Evolutionary conservation across 257 asterid species (phyloP).

Genomic region (Misopates orontium): DNA sequence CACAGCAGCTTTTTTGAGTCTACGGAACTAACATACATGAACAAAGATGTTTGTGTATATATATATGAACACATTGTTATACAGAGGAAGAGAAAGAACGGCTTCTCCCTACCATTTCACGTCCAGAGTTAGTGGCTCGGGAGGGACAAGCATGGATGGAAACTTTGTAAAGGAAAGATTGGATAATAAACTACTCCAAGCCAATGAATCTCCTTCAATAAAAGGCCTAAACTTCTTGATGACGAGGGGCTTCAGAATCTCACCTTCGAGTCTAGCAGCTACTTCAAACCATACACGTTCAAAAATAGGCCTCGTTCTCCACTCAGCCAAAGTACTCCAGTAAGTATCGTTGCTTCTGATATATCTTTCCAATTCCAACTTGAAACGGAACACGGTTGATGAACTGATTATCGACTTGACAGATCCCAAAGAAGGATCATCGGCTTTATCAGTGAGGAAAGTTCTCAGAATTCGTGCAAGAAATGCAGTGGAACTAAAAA

Average conservation of each 20-base stretch:
- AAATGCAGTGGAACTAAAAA: constrained; percentile 39
- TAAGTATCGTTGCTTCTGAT: constrained; percentile 52
- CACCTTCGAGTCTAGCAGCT: constrained; percentile 58
- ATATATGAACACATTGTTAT: constrained; percentile 22
- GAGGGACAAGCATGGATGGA: constrained; percentile 66
- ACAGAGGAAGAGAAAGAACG: neutral
- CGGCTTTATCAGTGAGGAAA: constrained; percentile 35
- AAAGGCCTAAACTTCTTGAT: constrained; percentile 57
- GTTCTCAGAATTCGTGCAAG: constrained; percentile 44
- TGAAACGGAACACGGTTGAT: constrained; percentile 60
- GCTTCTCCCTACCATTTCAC: constrained; percentile 67
- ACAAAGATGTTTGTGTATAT: constrained; percentile 22
- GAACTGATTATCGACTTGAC: constrained; percentile 50
- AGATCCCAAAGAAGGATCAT: constrained; percentile 34
- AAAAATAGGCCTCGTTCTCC: constrained; percentile 75
- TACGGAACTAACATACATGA: constrained; percentile 27
- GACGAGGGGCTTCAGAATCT: constrained; percentile 49
- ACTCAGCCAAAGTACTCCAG: constrained; percentile 71
- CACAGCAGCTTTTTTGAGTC: neutral
- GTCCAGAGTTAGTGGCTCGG: constrained; percentile 74
- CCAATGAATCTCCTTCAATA: constrained; percentile 48
- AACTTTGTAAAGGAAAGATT: constrained; percentile 77
- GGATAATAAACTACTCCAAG: constrained; percentile 71
- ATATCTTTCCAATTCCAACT: constrained; percentile 61
- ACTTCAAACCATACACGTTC: constrained; percentile 70